Percentiles rank a stretch among this genome's conserved stretches.
phyloP scores from a whole-genome alignment of 352 stramenopile genomes.

The Blastocystis hominis region DNA sequence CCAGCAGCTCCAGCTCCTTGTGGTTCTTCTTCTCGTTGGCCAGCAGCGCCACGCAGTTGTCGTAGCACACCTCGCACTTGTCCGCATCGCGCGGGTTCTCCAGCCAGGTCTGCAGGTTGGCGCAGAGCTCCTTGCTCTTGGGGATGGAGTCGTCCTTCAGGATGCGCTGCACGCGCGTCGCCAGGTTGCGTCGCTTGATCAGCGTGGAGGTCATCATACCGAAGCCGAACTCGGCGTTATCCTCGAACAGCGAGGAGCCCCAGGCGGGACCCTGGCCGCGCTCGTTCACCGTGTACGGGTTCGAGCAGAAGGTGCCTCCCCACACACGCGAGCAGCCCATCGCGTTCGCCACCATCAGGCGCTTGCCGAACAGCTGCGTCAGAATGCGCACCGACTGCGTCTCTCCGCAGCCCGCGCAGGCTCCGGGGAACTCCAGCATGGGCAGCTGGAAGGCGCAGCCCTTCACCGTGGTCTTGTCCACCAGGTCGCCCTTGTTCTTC shows the following conservation, averaged over 20 bases:
- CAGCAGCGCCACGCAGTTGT: slow-evolving; percentile 58
- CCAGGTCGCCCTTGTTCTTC: no score
- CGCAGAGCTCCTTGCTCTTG: slow-evolving; percentile 61
- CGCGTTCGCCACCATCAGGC: slow-evolving; percentile 67
- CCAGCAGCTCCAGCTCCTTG: slow-evolving; percentile 59
- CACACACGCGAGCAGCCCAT: slow-evolving; percentile 65
- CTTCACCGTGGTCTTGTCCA: no score
- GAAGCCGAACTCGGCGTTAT: no score
- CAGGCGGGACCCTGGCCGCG: no score
- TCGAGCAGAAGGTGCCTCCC: slow-evolving; percentile 63
- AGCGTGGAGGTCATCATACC: slow-evolving; percentile 60
- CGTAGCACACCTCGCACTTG: slow-evolving; percentile 63
- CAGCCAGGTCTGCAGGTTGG: slow-evolving; percentile 66
- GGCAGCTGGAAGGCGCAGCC: slow-evolving; percentile 65
- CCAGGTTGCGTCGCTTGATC: slow-evolving; percentile 63
- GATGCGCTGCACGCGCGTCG: slow-evolving; percentile 61
- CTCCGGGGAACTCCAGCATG: slow-evolving; percentile 65
- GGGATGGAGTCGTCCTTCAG: background rate
- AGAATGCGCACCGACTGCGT: slow-evolving; percentile 66
- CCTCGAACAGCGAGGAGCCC: no score
- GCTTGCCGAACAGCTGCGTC: slow-evolving; percentile 67
- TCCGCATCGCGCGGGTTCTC: slow-evolving; percentile 66
- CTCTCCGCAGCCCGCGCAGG: slow-evolving; percentile 66
- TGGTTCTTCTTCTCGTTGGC: slow-evolving; percentile 42
- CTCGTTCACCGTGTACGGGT: slow-evolving; percentile 66